phyloP scores from a whole-genome alignment of 371 early-diverging fungal species.

The Mortierella sp. region DNA sequence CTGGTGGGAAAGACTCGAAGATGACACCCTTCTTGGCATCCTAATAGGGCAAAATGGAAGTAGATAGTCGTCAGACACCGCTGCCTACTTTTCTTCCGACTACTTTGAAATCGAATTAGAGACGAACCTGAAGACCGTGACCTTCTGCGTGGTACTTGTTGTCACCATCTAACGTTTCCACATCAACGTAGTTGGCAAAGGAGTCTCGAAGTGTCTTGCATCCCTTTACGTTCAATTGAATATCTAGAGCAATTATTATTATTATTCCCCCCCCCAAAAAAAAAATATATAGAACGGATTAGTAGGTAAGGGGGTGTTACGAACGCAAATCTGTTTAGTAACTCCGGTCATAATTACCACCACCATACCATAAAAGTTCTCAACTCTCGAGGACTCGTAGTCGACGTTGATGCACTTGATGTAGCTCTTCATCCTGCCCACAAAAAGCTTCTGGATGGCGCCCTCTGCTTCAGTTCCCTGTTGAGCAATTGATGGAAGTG shows the following conservation, averaged over 20 bases:
- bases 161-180: constrained; percentile 96
- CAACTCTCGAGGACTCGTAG: constrained; percentile 93
- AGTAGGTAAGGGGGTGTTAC: constrained; percentile 5
- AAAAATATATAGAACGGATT: background rate
- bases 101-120: background rate
- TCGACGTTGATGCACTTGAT: constrained; percentile 94
- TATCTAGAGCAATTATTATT: no score
- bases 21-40: constrained; percentile 97
- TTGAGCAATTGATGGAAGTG: background rate
- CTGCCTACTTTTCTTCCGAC: background rate
- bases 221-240: constrained; percentile 96
- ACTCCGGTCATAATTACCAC: no score
- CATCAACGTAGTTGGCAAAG: constrained; percentile 88
- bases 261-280: no score
- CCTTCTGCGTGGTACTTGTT: constrained; percentile 98
- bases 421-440: constrained; percentile 95
- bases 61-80: background rate
- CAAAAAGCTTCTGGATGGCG: constrained; percentile 89
- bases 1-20: constrained; percentile 95
- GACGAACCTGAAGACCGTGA: constrained; percentile 83
- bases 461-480: constrained; percentile 93
- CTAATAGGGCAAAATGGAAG: constrained; percentile 22
- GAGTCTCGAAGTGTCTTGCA: constrained; percentile 91
- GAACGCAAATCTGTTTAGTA: no score
- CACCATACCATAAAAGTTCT: constrained; percentile 82